Base-by-base conservation (phyloP, 805 yeast species). In the Saccharomycopsis olivae region DNA sequence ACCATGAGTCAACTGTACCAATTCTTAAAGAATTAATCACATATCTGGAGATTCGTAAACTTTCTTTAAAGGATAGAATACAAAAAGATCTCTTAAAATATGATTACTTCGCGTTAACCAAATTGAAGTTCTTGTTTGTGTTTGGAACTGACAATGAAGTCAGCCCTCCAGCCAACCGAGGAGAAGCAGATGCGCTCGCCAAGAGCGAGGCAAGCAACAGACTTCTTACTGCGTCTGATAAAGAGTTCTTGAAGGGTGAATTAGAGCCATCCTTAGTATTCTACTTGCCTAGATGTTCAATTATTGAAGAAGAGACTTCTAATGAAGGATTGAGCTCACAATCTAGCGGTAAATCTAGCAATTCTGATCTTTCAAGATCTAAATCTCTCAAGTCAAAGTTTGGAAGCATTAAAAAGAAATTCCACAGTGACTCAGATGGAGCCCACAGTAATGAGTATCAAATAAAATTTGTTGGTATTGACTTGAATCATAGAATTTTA, bases 101-200 rank as follows among this genome's bases (percentile, higher is more conserved):
- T 16, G 48, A 45, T 20, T 45, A 41, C 18, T 45, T 45, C 28
- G 42, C 42, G 13, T 33, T 45, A 27, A 45, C 48, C 19, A 45
- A 45, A 20, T 30, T 39, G 19, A 41, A 45, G 33, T 45, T 41
- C 21, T 41, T 45, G 24, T 41, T 45, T 32, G 43, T 45, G 16
- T 45, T 38, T 36, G 48, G 43, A 4, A 28, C 39, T 18, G 46
- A 45, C 4, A 43, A 45, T 29, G 43, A 41, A 16, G 35, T 45
- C 27, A 29, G 17, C 10, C 23, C 40, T 18, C 29, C 8, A 5
- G 21, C 17, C 11, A 29, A 29, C 9, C 18, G 28, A 14, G 15
- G 18, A 5, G 20, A 28, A 6, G 19, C 40, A 2, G 13, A 29
- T 3, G 44, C 24, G 3, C 24, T 27, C 6, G 11, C 20, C 16